A percentile compares a stretch with the other conserved stretches of the same genome.
phyloP scores from a whole-genome alignment of 441 rosid species.

The Hypseocharis bilobata region DNA sequence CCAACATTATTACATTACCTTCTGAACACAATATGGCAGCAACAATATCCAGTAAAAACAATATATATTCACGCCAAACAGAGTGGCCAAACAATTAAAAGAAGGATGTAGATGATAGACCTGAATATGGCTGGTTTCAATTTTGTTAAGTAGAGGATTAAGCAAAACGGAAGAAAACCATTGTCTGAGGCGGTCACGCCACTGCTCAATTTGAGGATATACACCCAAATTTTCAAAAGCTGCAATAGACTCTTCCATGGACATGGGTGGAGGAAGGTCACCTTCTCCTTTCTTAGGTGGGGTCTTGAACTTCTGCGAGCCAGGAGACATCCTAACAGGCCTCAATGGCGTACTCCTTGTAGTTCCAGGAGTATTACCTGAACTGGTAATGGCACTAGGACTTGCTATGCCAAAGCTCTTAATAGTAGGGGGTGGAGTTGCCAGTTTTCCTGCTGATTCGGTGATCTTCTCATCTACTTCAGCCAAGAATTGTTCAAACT shows the following conservation, averaged over 20 bases:
- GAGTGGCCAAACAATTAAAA: neutral
- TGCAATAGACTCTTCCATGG: constrained; percentile 75
- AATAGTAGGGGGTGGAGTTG: constrained; percentile 70
- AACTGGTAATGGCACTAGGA: constrained; percentile 57
- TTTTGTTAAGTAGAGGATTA: constrained; percentile 62
- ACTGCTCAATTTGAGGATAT: constrained; percentile 82
- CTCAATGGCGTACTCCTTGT: constrained; percentile 81
- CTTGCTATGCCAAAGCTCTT: constrained; percentile 54
- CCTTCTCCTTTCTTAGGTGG: constrained; percentile 97
- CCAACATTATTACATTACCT: neutral
- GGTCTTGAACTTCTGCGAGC: constrained; percentile 80
- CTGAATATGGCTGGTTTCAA: constrained; percentile 82
- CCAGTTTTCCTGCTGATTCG: constrained; percentile 62
- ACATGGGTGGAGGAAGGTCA: constrained; percentile 80
- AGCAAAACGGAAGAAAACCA: constrained; percentile 84
- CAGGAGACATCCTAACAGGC: constrained; percentile 92
- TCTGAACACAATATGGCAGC: neutral
- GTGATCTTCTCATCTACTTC: constrained; percentile 64
- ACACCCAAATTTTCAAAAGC: constrained; percentile 66
- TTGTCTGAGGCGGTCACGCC: constrained; percentile 89
- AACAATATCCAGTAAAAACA: neutral
- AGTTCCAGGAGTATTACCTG: constrained; percentile 67
- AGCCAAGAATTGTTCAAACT: constrained; percentile 74
- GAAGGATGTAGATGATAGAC: constrained; percentile 26
- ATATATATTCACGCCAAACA: neutral